Base-by-base conservation (phyloP, 2,329 filamentous ascomycete genomes). In the Mycogone perniciosa region DNA sequence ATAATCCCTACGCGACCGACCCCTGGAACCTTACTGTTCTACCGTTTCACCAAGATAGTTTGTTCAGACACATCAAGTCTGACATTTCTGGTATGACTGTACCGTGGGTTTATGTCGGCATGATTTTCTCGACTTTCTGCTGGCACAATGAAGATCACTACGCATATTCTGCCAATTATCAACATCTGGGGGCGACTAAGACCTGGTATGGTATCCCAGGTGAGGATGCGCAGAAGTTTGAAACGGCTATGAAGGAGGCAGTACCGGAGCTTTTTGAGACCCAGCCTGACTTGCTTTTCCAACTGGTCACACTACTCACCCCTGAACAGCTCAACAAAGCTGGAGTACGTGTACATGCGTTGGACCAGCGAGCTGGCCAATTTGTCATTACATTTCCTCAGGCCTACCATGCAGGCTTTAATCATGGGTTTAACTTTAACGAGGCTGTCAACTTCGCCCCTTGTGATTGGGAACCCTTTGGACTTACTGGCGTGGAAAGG, bases 91-190 rank as follows among this genome's bases (percentile, higher is more conserved):
- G 93, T 35, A 99, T 99, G 93, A 99, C 93, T 0, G 92, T 99
- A 6, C 93, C 93, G 0, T 99, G 93, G 93, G 83, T 99, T 4
- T 99, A 99, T 64, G 93, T 99, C 4, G 93, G 93, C 55, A 99
- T 99, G 93, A 95, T 95, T 37, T 99, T 99, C 66, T 99, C 93
- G 0, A 97, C 93, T 0, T 99, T 99, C 64, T 99, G 93, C 69
- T 99, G 93, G 93, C 93, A 99, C 67, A 96, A 96, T 57, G 93
- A 99, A 64, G 93, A 99, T 62, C 93, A 99, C 64, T 96, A 96
- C 65, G 86, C 93, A 2, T 99, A 97, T 65, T 99, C 93, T 1
- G 88, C 93, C 47, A 99, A 99, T 59, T 99, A 97, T 62, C 93
- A 99, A 66, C 93, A 99, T 62, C 95, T 99, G 62, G 93, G 93